Percentiles rank a stretch among this genome's conserved stretches.
Conservation (phyloP, 2,329 filamentous ascomycete species). For the Teratosphaeriaceae sp. region DNA sequence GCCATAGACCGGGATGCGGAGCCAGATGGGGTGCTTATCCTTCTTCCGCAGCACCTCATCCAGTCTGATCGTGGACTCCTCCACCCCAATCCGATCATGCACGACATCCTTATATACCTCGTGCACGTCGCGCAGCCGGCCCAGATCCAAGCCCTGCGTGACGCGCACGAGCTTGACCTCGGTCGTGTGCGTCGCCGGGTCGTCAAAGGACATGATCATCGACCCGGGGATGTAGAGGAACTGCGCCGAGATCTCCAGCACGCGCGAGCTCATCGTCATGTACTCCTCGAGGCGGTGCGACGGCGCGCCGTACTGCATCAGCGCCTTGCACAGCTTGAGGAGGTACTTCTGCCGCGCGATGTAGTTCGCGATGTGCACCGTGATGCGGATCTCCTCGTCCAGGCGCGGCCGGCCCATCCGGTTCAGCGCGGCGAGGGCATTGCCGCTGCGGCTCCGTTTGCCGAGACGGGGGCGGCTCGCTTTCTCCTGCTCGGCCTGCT, state of each 20-base stretch:
- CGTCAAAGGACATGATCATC: conserved; percentile 91
- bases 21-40: conserved; percentile 45
- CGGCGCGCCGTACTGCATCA: conserved; percentile 87
- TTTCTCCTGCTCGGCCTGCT: conserved; percentile 32
- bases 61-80: conserved; percentile 59
- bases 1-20: conserved; percentile 61
- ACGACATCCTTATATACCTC: conserved; percentile 69
- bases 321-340: conserved; percentile 71
- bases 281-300: conserved; percentile 90
- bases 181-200: conserved; percentile 65
- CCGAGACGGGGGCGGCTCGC: conserved; percentile 27
- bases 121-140: conserved; percentile 66
- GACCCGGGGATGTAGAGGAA: conserved; percentile 86
- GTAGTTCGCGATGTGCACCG: conserved; percentile 58
- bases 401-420: conserved; percentile 29
- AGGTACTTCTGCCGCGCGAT: conserved; percentile 77
- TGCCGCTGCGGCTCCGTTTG: conserved; percentile 23
- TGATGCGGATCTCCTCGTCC: conserved; percentile 51
- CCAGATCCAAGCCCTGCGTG: conserved; percentile 63
- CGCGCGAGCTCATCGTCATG: conserved; percentile 81
- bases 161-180: conserved; percentile 69
- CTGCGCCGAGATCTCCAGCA: conserved; percentile 81
- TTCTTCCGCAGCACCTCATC: conserved; percentile 55
- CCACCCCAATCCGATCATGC: conserved; percentile 65
- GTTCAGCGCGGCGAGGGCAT: conserved; percentile 29